Evolutionary conservation across 129 eudicot genomes (phyloP), one percentile per base, ranked within the genome.

Genomic region (Cynara cardunculus): DNA sequence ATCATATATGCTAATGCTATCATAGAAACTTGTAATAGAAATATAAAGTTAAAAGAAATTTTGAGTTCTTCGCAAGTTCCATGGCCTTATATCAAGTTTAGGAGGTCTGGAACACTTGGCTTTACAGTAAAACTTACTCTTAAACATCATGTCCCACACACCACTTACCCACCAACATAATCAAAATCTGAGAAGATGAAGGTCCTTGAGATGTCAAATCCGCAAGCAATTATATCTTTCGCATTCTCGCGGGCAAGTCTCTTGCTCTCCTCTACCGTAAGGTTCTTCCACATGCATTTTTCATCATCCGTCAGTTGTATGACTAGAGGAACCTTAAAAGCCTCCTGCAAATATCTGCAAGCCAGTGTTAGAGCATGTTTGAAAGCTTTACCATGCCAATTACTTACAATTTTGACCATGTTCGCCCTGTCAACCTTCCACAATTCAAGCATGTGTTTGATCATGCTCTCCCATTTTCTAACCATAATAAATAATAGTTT

Each of bases 161-260:
- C 14, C 68, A 90, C 97, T 86, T 75, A 94, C 98, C 98, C 94
- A 25, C 97, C 96, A 72, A 94, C 94, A 82, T 87, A 92, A 79
- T 90, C 91, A 71, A 94, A 92, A 86, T 94, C 93, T 4, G 94
- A 89, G 87, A 94, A 94, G 64, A 94, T 94, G 82, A 92, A 94
- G 66, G 98, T 94, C 88, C 86, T 92, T n/a, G 96, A 84, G 37
- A 90, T 61, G 76, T 94, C 98, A 84, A 94, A 94, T 26, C 98
- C 98, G 76, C 98, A 94, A 71, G 98, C 98, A 77, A 94, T 94
- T 1, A 94, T 94, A 82, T 94, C 98, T 78, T 94, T 94, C 2
- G 98, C 98, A 89, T 94, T 94, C 77, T 94, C 98, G 22, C 97
- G 96, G 5, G 98, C 97, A 70, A 94, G 96, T 85, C 98, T 85